Conservation (phyloP, 2,329 filamentous ascomycete genomes). For the Lachnellula hyalina region DNA sequence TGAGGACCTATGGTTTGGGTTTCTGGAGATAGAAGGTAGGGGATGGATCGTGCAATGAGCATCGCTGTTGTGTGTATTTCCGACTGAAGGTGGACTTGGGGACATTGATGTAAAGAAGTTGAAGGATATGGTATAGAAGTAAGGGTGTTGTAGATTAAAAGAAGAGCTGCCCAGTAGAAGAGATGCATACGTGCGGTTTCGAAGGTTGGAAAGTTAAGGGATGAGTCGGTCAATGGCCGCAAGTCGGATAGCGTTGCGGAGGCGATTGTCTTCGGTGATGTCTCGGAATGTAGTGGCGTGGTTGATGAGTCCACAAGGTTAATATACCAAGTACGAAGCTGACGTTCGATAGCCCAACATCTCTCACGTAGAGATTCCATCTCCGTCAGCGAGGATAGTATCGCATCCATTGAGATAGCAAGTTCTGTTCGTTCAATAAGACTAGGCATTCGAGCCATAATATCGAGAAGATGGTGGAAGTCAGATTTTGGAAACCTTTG, state of each 20-base stretch:
- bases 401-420: constrained; percentile 13
- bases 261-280: constrained; percentile 6
- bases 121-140: constrained; percentile 7
- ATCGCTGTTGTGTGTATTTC: constrained; percentile 9
- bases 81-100: constrained; percentile 2
- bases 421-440: constrained; percentile 10
- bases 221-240: constrained; percentile 7
- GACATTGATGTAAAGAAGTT: constrained; percentile 6
- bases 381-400: constrained; percentile 4
- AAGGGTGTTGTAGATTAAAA: constrained; percentile 10
- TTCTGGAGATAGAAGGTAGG: constrained; percentile 8
- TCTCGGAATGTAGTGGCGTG: constrained; percentile 7
- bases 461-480: constrained; percentile 14
- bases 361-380: constrained; percentile 9
- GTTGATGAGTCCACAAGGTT: constrained; percentile 9
- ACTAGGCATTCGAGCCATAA: constrained; percentile 9
- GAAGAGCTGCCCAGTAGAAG: constrained; percentile 11
- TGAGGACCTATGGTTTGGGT: constrained; percentile 9
- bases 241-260: constrained; percentile 7
- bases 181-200: constrained; percentile 11
- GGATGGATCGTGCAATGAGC: constrained; percentile 9
- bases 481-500: constrained; percentile 8
- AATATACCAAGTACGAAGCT: constrained; percentile 7
- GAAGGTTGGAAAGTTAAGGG: constrained; percentile 8
- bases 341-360: constrained; percentile 9